phyloP scores from a whole-genome alignment of 2,329 filamentous ascomycete genomes.

The Aspergillus sp. region DNA sequence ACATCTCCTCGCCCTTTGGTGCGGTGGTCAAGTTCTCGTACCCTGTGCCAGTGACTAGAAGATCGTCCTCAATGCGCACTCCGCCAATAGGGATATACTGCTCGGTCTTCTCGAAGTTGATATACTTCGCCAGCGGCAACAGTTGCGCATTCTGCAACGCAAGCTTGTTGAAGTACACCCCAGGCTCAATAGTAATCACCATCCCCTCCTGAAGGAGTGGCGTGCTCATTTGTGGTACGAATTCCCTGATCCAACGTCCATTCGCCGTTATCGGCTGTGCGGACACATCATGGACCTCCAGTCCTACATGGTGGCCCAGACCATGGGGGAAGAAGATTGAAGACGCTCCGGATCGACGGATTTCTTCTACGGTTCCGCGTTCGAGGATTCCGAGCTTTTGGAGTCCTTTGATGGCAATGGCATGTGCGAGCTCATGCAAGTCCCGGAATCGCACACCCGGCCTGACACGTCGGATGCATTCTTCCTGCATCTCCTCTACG shows the following conservation, averaged over 20 bases:
- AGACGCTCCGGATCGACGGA: constrained; percentile 37
- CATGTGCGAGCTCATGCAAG: constrained; percentile 76
- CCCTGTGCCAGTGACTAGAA: constrained; percentile 68
- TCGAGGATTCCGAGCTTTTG: constrained; percentile 72
- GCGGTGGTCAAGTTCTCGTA: constrained; percentile 72
- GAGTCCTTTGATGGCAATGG: constrained; percentile 77
- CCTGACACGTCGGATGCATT: constrained; percentile 71
- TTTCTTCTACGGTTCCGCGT: constrained; percentile 56
- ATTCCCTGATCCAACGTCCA: constrained; percentile 21
- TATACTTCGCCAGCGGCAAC: constrained; percentile 33
- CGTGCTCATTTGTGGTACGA: constrained; percentile 24
- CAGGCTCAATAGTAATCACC: constrained; percentile 58
- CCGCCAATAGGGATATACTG: constrained; percentile 45
- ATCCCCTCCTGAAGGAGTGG: constrained; percentile 51
- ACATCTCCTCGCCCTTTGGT: constrained; percentile 62
- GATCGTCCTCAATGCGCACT: constrained; percentile 55
- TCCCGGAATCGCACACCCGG: constrained; percentile 77
- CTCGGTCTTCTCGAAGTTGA: constrained; percentile 40
- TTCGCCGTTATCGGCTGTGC: constrained; percentile 34
- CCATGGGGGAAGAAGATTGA: constrained; percentile 45
- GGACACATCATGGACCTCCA: constrained; percentile 48
- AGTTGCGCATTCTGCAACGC: constrained; percentile 36
- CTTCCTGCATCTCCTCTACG: constrained; percentile 82
- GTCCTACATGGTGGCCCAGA: constrained; percentile 60
- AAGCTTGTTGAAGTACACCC: constrained; percentile 46